Conservation (phyloP, 148 eudicot genomes). For the Euryodendron excelsum region DNA sequence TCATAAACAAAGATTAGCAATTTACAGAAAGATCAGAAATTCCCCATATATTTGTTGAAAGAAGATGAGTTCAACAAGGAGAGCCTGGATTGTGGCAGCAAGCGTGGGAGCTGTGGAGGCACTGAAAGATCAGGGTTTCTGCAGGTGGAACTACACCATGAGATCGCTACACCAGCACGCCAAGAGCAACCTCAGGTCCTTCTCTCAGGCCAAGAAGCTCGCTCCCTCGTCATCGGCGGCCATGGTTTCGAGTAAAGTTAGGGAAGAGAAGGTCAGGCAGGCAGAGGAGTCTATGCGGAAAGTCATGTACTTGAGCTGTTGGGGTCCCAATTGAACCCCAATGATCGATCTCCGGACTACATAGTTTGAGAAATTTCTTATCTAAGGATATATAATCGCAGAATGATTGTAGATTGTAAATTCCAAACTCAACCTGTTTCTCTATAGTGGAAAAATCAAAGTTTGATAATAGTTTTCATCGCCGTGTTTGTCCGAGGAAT, state of each 20-base stretch:
- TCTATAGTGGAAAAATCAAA: no score
- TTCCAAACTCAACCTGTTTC: no score
- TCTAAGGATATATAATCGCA: no score
- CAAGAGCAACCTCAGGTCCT: conserved; percentile 1
- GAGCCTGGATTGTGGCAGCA: conserved; percentile 3
- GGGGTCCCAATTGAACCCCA: conserved; percentile 14
- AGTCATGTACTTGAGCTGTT: conserved; percentile 17
- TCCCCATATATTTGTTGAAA: no score
- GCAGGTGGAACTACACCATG: conserved; percentile 13
- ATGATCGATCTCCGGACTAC: no score
- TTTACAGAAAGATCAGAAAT: no score
- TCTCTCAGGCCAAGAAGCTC: not conserved
- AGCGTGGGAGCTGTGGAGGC: conserved; percentile 9
- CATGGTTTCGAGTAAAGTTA: not conserved
- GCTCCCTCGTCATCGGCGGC: not conserved
- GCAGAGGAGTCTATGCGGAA: conserved; percentile 9
- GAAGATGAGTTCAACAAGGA: conserved; percentile 2
- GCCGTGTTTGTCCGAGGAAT: no score
- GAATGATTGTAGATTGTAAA: no score
- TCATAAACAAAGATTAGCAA: no score
- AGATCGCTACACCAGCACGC: not conserved
- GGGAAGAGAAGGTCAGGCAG: not conserved
- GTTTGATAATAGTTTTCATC: no score
- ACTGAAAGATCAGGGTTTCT: conserved; percentile 12
- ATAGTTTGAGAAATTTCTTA: no score